Base-by-base conservation (phyloP, 2,329 filamentous ascomycete species). In the Colletotrichum viniferum region DNA sequence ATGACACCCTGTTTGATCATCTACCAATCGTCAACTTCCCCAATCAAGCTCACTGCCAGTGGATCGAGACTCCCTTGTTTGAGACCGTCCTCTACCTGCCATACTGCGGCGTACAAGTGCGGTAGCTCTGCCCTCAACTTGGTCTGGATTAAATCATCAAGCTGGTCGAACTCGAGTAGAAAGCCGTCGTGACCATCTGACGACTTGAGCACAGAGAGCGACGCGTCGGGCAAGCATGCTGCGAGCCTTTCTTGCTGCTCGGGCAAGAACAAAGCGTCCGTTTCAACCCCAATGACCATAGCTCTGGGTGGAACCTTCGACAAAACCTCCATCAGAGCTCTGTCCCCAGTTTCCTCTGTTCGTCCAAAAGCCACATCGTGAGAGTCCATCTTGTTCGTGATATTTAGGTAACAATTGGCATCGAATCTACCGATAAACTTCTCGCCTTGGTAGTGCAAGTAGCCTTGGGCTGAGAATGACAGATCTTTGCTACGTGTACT, bases 11-110 rank as follows among this genome's bases (percentile, higher is more conserved):
- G 18, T 12, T 28, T 18, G 24, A 9, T 16, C 48, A 34, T 98
- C 96, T 6, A 93, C 93, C 79, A 97, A 94, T 63, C 16, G 8
- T 75, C 73, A 18, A 76, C 56, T 30, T 73, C 73, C 5, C 73
- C 73, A 18, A 63, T 60, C 56, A 73, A 55, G 28, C 58, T 69
- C n/a, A 21, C 38, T 26, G 7, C 26, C 7, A 12, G 24, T n/a
- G 48, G 12, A 3, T 67, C 55, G 14, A 18, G 30, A 9, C 12
- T 10, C 4, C 3, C 26, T 13, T 8, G 18, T 2, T 30, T n/a
- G 6, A 5, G 7, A 3, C 28, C 26, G 7, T 61, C 52, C n/a
- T 26, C 52, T 5, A 30, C 8, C 28, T 55, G 36, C n/a, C 32
- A 7, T 12, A 10, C 28, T 18, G 32, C 32, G 8, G 24, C 52